phyloP scores from a whole-genome alignment of 441 rosid genomes.

The Pelargonium myrrhifolium region DNA sequence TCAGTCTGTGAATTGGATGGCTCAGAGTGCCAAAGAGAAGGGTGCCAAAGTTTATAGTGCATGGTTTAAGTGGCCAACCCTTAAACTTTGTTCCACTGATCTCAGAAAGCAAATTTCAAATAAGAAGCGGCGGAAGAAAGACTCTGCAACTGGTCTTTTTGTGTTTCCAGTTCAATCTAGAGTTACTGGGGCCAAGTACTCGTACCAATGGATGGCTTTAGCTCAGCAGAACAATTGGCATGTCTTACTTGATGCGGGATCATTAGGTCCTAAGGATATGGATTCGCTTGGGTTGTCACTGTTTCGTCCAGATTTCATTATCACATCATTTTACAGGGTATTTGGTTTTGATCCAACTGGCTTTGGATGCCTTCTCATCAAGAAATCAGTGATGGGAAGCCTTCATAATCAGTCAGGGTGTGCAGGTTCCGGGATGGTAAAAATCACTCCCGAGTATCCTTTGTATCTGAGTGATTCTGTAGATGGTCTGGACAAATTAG shows the following conservation, averaged over 20 bases:
- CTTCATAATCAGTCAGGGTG: constrained; percentile 85
- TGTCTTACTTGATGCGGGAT: constrained; percentile 92
- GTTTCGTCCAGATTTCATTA: constrained; percentile 89
- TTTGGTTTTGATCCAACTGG: constrained; percentile 94
- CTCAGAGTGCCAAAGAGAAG: constrained; percentile 80
- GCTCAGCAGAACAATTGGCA: constrained; percentile 99
- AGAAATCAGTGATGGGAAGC: constrained; percentile 88
- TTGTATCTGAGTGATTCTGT: constrained; percentile 77
- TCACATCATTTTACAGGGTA: constrained; percentile 86
- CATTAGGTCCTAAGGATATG: constrained; percentile 97
- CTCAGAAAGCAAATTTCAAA: constrained; percentile 72
- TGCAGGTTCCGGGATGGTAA: constrained; percentile 96
- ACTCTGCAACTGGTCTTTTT: constrained; percentile 78
- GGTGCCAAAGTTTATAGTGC: constrained; percentile 80
- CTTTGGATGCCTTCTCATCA: constrained; percentile 88
- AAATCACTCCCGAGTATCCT: constrained; percentile 87
- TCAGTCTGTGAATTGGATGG: constrained; percentile 94
- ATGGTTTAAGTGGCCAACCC: constrained; percentile 95
- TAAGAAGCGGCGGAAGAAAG: constrained; percentile 88
- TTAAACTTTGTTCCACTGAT: constrained; percentile 90
- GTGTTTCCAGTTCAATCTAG: constrained; percentile 97
- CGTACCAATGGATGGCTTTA: constrained; percentile 96
- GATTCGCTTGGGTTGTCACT: constrained; percentile 89
- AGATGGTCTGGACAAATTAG: constrained; percentile 66
- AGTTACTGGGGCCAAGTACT: constrained; percentile 87